These are phyloP conservation scores for Rhamnella rubrinervis DNA, from an alignment of 331 rosid genomes.

Conservation along the genomic window DNA sequence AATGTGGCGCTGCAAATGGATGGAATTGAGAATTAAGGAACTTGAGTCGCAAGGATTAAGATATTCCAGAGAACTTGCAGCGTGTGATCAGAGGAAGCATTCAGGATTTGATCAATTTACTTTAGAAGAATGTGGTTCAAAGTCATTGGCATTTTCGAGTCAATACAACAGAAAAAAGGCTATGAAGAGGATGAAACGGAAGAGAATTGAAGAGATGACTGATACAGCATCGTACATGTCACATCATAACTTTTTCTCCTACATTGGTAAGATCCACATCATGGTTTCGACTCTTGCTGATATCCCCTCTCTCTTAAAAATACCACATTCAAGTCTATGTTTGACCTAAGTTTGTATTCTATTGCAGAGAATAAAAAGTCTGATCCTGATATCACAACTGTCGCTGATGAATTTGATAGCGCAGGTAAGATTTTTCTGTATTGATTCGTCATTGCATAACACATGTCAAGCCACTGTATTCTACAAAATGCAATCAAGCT, in stretches of 20 bases:
- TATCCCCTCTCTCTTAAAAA: not conserved
- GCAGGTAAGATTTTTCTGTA: conserved; percentile 54
- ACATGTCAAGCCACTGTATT: conserved; percentile 17
- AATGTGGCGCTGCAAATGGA: conserved; percentile 93
- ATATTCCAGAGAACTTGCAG: conserved; percentile 59
- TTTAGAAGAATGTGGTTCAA: conserved; percentile 56
- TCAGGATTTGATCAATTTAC: conserved; percentile 33
- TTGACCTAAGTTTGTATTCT: conserved; percentile 9
- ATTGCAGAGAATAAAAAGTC: conserved; percentile 70
- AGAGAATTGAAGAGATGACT: conserved; percentile 66
- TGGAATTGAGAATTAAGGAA: conserved; percentile 73
- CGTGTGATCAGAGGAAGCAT: conserved; percentile 46
- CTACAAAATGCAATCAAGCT: not conserved
- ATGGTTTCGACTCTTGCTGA: conserved; percentile 21
- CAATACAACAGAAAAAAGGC: conserved; percentile 38
- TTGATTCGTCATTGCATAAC: not conserved
- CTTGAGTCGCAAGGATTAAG: conserved; percentile 55
- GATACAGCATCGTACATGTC: conserved; percentile 67
- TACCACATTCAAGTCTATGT: not conserved
- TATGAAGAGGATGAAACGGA: conserved; percentile 71
- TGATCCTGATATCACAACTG: conserved; percentile 54
- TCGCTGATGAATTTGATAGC: conserved; percentile 61
- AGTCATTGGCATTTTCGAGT: conserved; percentile 59
- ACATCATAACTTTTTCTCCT: conserved; percentile 67
- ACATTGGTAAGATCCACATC: conserved; percentile 56